These are phyloP conservation scores for Corymbia calophylla DNA, from an alignment of 441 rosid species.

Conservation along the genomic window DNA sequence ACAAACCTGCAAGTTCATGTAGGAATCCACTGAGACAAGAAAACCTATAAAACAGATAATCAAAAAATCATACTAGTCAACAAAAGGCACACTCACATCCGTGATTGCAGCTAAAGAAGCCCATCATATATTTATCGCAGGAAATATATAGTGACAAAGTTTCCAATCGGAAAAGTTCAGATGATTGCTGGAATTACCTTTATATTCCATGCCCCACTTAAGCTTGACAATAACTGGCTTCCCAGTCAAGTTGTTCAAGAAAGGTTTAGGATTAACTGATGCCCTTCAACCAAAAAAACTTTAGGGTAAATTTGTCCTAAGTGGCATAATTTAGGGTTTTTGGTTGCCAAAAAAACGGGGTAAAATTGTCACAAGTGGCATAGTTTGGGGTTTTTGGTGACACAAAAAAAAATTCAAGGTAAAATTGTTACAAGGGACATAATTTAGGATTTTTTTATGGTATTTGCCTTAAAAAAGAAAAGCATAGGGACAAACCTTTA, in stretches of 20 bases:
- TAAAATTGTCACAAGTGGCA: too few relatives aligned
- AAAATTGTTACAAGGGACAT: too few relatives aligned
- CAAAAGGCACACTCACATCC: neutral
- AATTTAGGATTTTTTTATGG: too few relatives aligned
- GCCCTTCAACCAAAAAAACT: too few relatives aligned
- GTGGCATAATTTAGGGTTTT: too few relatives aligned
- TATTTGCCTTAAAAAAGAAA: too few relatives aligned
- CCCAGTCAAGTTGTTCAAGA: constrained; percentile 87
- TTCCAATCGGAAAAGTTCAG: neutral
- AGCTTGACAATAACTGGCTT: constrained; percentile 85
- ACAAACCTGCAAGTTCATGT: constrained; percentile 91
- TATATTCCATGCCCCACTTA: constrained; percentile 97
- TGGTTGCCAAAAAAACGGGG: too few relatives aligned
- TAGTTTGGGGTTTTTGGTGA: too few relatives aligned
- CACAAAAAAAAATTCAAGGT: too few relatives aligned
- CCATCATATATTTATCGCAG: neutral
- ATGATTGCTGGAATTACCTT: constrained; percentile 25
- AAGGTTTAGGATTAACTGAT: constrained; percentile 83
- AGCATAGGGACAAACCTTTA: too few relatives aligned
- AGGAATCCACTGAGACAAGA: constrained; percentile 94
- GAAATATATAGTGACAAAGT: neutral
- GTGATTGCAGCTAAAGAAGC: neutral
- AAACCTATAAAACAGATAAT: constrained; percentile 32
- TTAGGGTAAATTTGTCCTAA: too few relatives aligned
- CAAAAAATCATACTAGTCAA: neutral